phyloP scores from a whole-genome alignment of 2,329 filamentous ascomycete species.

The Epichloe festucae region DNA sequence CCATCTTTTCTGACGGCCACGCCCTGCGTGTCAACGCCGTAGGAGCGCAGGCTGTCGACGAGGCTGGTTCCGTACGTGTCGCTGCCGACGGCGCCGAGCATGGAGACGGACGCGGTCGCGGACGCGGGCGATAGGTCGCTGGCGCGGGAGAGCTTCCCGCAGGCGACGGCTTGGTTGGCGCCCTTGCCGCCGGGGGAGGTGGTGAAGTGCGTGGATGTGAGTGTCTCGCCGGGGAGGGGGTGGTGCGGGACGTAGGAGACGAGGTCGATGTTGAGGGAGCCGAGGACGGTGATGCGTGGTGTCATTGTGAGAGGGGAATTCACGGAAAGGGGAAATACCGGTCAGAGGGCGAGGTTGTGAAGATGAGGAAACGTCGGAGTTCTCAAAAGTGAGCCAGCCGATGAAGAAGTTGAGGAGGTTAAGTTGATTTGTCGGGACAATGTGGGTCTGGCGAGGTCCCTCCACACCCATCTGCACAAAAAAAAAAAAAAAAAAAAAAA shows the following conservation, averaged over 20 bases:
- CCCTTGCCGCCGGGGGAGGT: constrained; percentile 87
- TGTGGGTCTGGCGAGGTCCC: too few species aligned
- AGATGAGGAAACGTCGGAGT: too few species aligned
- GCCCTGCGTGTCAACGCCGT: constrained; percentile 48
- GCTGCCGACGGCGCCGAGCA: constrained; percentile 62
- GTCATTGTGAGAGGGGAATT: constrained; percentile 1
- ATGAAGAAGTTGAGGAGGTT: too few species aligned
- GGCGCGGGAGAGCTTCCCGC: constrained; percentile 62
- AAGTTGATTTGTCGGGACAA: too few species aligned
- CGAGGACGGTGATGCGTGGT: constrained; percentile 63
- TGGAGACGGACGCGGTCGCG: constrained; percentile 36
- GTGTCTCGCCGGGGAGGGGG: constrained; percentile 73
- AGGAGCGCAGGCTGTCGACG: constrained; percentile 40
- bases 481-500: too few species aligned
- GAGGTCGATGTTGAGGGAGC: constrained; percentile 90
- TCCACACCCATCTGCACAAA: too few species aligned
- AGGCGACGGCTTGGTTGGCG: constrained; percentile 88
- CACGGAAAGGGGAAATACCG: neutral
- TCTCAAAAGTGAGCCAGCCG: too few species aligned
- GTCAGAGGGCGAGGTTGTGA: too few species aligned
- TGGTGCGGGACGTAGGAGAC: constrained; percentile 78
- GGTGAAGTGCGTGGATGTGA: constrained; percentile 65
- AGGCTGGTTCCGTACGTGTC: constrained; percentile 53
- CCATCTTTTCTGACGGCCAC: constrained; percentile 31
- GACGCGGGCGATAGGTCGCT: constrained; percentile 20